Base-by-base conservation (phyloP, 2,329 filamentous ascomycete genomes). In the Ophiostoma perfectum region DNA sequence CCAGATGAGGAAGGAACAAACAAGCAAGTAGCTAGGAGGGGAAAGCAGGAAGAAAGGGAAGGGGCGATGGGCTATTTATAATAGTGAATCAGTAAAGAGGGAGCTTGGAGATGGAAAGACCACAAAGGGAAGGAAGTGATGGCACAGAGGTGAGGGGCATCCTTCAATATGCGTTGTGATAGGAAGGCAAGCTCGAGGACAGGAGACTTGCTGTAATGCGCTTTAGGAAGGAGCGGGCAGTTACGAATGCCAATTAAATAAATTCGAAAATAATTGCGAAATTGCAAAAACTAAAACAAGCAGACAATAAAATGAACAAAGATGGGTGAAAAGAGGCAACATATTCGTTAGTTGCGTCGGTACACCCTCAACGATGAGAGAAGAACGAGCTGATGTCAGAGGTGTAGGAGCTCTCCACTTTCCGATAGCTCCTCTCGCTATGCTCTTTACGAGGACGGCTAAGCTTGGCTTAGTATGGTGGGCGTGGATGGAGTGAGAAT, bases 331-430 rank as follows among this genome's bases (percentile, higher is more conserved):
- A 8, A 60, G 27, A 60, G 55, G 55, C 64, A 63, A 42, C 47
- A 38, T 39, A 18, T 9, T 36, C 39, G 38, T 11, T 47, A 49
- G 58, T 45, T 60, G 12, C 55, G 27, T 60, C 49, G 49, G 14
- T 45, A 45, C 27, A 27, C 42, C 1, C 42, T 5, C 14, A 45
- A 52, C 45, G 45, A 55, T 44, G 60, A 42, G 11, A 18, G 45
- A 66, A n/a, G 36, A 47, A 47, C 55, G 14, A 66, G 67, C 65
- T 69, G 67, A 69, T 69, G 67, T 69, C 67, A 69, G 67, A 69
- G 65, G 49, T 60, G 38, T 18, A 60, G 47, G 38, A 45, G 41
- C 55, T 66, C 65, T 42, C 67, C 67, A 63, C 42, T 45, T 68
- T 66, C 18, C 45, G 58, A n/a, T 63, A 67, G 45, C 58, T 67